These are phyloP conservation scores for Helotiales sp. DNA, from an alignment of 2,329 filamentous ascomycete genomes.

Conservation along the genomic window DNA sequence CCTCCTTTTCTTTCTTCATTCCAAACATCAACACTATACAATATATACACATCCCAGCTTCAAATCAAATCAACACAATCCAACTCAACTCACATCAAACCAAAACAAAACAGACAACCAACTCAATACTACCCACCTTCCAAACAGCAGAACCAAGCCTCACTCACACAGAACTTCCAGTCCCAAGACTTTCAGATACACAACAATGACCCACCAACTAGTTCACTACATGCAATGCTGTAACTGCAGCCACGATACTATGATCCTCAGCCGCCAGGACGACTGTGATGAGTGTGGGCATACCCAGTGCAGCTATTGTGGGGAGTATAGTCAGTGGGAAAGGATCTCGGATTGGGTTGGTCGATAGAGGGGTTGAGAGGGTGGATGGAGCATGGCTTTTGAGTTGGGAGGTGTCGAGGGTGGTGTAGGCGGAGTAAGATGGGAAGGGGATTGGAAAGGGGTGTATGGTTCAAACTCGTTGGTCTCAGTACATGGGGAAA, in stretches of 20 bases:
- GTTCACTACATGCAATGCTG: neutral
- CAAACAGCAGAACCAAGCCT: too few species aligned
- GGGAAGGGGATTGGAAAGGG: neutral
- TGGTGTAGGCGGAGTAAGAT: neutral
- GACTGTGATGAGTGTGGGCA: neutral
- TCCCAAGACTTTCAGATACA: neutral
- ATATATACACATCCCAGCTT: neutral
- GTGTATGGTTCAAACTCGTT: neutral
- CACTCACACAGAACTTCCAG: neutral
- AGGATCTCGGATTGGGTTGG: slow-evolving; percentile 1
- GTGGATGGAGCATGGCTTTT: neutral
- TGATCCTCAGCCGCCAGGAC: neutral
- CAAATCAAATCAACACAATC: neutral
- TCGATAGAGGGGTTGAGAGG: neutral
- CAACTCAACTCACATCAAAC: neutral
- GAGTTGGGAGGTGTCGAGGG: too few species aligned
- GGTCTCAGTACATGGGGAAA: neutral
- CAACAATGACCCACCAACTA: neutral
- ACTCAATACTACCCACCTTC: too few species aligned
- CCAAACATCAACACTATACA: neutral
- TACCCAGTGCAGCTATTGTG: neutral
- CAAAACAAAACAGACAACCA: too few species aligned
- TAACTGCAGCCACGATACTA: neutral
- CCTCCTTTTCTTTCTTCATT: neutral
- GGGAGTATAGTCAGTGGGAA: neutral